Evolutionary conservation across 805 yeast species (phyloP).

Genomic region (Cyberlindnera sargentensis): DNA sequence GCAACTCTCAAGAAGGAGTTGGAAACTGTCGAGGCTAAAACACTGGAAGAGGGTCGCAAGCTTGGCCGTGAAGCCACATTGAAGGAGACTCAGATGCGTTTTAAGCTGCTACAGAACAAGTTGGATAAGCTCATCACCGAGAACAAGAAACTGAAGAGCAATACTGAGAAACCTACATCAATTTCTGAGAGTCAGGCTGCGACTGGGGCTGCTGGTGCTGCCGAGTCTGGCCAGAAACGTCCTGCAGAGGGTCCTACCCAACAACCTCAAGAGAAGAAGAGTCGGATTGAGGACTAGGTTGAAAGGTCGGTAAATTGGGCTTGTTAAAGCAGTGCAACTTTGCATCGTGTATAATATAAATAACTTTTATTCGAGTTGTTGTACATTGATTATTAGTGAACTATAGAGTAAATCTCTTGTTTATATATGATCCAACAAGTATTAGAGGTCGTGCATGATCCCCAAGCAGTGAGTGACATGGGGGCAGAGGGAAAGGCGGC

Average conservation of each 20-base stretch:
- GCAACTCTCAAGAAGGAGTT: constrained; percentile 25
- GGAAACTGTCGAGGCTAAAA: constrained; percentile 16
- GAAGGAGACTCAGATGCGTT: constrained; percentile 31
- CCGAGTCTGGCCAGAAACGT: constrained; percentile 16
- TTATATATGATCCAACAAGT: no score
- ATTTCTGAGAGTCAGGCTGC: constrained; percentile 1
- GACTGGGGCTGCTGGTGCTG: constrained; percentile 5
- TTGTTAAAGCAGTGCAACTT: no score
- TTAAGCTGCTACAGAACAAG: constrained; percentile 35
- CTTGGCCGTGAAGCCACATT: constrained; percentile 22
- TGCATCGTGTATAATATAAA: no score
- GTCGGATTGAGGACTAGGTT: constrained; percentile 8
- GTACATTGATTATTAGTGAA: no score
- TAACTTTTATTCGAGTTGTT: no score
- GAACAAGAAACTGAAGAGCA: constrained; percentile 28
- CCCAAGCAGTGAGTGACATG: no score
- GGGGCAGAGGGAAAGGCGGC: no score
- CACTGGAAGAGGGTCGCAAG: constrained; percentile 14
- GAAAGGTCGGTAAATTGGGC: no score
- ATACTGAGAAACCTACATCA: neutral
- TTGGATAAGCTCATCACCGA: constrained; percentile 29
- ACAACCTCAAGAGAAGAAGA: constrained; percentile 27
- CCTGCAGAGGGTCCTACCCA: constrained; percentile 19
- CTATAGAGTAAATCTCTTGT: no score
- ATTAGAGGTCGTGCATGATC: no score